Conservation (phyloP, 768 basidiomycete species). For the Cubamyces sp. region DNA sequence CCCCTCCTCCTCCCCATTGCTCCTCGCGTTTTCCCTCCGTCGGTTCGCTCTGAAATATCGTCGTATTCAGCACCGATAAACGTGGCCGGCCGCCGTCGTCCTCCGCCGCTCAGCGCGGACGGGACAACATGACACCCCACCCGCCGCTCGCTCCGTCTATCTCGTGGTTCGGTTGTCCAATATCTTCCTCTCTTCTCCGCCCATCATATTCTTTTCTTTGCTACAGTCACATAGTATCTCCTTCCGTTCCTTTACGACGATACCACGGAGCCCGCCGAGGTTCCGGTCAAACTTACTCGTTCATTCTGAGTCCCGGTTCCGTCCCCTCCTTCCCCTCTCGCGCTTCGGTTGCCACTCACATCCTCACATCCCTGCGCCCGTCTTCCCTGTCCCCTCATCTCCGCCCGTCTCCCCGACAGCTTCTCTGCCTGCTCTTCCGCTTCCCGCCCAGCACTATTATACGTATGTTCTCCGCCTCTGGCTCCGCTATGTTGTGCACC, state of each 20-base stretch:
- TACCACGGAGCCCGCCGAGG: slow-evolving; percentile 22
- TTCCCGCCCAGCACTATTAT: neutral
- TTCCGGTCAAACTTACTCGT: slow-evolving; percentile 19
- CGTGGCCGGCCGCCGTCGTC: slow-evolving; percentile 6
- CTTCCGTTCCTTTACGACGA: slow-evolving; percentile 24
- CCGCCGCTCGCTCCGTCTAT: slow-evolving; percentile 11
- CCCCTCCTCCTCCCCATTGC: slow-evolving; percentile 5
- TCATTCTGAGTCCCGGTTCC: slow-evolving; percentile 14
- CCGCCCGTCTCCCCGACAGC: neutral
- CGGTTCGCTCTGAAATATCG: slow-evolving; percentile 26
- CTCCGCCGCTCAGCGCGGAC: neutral
- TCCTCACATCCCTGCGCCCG: no score
- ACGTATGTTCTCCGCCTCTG: slow-evolving; percentile 13
- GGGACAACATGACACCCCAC: neutral
- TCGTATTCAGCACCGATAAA: slow-evolving; percentile 27
- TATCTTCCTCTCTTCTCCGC: neutral
- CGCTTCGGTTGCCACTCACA: neutral
- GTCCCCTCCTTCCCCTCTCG: neutral
- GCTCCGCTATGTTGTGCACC: slow-evolving; percentile 20
- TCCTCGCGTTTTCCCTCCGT: slow-evolving; percentile 15
- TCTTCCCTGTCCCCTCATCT: neutral
- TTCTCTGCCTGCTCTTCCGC: neutral
- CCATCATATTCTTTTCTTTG: slow-evolving; percentile 2
- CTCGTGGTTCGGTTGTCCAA: slow-evolving; percentile 8
- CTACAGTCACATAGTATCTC: slow-evolving; percentile 20